phyloP scores from a whole-genome alignment of 139 green algal genomes.

The Spirogloea muscicola region DNA sequence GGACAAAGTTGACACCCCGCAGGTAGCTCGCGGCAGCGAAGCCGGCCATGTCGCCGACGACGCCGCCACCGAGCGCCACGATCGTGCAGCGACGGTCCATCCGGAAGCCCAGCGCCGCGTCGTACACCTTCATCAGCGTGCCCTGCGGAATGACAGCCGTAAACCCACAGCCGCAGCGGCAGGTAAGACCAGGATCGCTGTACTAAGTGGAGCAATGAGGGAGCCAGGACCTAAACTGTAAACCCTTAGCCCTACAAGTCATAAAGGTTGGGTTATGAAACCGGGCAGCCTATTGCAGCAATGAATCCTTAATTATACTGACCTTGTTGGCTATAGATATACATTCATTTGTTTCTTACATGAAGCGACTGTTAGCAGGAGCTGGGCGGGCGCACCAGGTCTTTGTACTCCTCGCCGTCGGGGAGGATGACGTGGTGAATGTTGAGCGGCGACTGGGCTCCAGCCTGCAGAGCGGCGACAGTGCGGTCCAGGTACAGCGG shows the following conservation, averaged over 20 bases:
- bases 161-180: background rate
- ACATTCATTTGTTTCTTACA: slow-evolving; percentile 11
- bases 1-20: slow-evolving; percentile 94
- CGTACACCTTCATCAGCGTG: slow-evolving; percentile 61
- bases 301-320: too few species aligned
- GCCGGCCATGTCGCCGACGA: slow-evolving; percentile 97
- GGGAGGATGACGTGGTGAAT: slow-evolving; percentile 70
- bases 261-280: too few species aligned
- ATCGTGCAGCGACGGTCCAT: slow-evolving; percentile 90
- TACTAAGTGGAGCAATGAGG: too few species aligned
- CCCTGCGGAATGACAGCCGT: too few species aligned
- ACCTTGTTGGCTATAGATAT: too few species aligned
- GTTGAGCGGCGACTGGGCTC: slow-evolving; percentile 11
- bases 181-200: too few species aligned
- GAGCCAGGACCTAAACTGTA: too few species aligned
- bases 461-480: slow-evolving; percentile 40
- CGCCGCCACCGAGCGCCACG: slow-evolving; percentile 90
- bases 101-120: slow-evolving; percentile 75
- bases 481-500: slow-evolving; percentile 84
- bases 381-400: slow-evolving; percentile 59
- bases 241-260: too few species aligned
- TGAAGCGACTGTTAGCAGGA: slow-evolving; percentile 49
- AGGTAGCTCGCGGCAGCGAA: slow-evolving; percentile 95
- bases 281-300: too few species aligned
- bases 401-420: slow-evolving; percentile 96